Conservation (phyloP, 2,329 filamentous ascomycete species). For the Camptophora hylomeconis region DNA sequence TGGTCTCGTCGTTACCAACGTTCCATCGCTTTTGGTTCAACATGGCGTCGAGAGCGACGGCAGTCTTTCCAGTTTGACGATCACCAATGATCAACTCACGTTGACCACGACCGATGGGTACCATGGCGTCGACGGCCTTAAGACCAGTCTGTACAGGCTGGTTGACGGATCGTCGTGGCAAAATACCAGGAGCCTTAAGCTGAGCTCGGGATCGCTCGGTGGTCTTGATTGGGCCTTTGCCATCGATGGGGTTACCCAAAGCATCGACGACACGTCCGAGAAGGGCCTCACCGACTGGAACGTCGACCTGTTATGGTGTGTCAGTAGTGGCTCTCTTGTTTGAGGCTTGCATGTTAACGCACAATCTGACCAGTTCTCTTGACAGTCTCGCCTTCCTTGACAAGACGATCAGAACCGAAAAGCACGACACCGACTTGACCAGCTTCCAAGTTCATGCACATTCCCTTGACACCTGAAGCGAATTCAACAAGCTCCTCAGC, state of each 20-base stretch:
- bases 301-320: conserved; percentile 67
- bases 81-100: conserved; percentile 99
- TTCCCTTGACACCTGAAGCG: conserved; percentile 98
- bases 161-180: conserved; percentile 93
- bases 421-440: conserved; percentile 99
- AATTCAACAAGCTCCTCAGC: conserved; percentile 99
- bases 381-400: conserved; percentile 98
- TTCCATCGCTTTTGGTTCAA: conserved; percentile 99
- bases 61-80: conserved; percentile 99
- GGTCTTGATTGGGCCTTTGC: conserved; percentile 93
- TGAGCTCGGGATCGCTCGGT: conserved; percentile 89
- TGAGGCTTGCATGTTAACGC: conserved; percentile 27
- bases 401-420: conserved; percentile 99
- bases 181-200: conserved; percentile 97
- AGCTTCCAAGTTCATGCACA: conserved; percentile 99
- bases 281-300: conserved; percentile 83
- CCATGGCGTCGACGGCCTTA: conserved; percentile 99
- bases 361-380: conserved; percentile 99
- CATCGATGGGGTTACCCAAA: conserved; percentile 97
- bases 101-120: conserved; percentile 98
- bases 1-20: conserved; percentile 67
- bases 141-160: conserved; percentile 98
- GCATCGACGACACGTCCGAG: conserved; percentile 97
- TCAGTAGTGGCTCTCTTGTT: conserved; percentile 13
- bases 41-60: conserved; percentile 93